These are phyloP conservation scores for Fusarium verrucosum DNA, from an alignment of 2,329 filamentous ascomycete genomes.

Conservation along the genomic window DNA sequence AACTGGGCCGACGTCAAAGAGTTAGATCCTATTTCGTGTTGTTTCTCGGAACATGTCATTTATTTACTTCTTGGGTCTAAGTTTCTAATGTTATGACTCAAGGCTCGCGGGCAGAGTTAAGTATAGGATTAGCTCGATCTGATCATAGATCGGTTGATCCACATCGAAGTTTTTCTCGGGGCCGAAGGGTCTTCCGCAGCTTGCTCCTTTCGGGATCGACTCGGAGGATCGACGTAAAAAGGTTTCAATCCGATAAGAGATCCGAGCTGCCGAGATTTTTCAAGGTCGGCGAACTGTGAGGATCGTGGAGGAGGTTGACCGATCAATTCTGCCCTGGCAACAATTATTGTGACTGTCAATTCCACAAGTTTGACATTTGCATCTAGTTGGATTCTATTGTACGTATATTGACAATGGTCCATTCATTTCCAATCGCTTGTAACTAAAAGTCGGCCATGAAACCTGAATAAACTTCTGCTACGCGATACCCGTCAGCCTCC, in stretches of 20 bases:
- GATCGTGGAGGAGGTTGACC: not conserved
- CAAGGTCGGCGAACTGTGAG: not conserved
- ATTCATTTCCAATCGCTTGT: not conserved
- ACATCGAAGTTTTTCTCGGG: not conserved
- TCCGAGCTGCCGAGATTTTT: not conserved
- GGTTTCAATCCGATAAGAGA: not conserved
- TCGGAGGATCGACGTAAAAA: not conserved
- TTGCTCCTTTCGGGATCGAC: not conserved
- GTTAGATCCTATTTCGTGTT: not conserved
- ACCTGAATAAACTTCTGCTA: not conserved
- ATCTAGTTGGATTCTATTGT: too few relatives aligned
- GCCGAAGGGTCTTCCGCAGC: not conserved
- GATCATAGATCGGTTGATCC: not conserved
- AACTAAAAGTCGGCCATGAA: not conserved
- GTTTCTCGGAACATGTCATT: not conserved
- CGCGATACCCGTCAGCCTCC: constrained; percentile 2
- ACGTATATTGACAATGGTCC: too few relatives aligned
- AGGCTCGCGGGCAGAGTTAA: not conserved
- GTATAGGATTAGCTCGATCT: not conserved
- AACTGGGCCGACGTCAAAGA: not conserved
- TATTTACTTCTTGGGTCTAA: not conserved
- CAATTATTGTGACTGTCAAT: not conserved
- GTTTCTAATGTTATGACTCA: not conserved
- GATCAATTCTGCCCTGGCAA: not conserved
- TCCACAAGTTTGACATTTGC: constrained; percentile 1